These are phyloP conservation scores for Venturia carpophila DNA, from an alignment of 2,329 filamentous ascomycete genomes.

Conservation along the genomic window DNA sequence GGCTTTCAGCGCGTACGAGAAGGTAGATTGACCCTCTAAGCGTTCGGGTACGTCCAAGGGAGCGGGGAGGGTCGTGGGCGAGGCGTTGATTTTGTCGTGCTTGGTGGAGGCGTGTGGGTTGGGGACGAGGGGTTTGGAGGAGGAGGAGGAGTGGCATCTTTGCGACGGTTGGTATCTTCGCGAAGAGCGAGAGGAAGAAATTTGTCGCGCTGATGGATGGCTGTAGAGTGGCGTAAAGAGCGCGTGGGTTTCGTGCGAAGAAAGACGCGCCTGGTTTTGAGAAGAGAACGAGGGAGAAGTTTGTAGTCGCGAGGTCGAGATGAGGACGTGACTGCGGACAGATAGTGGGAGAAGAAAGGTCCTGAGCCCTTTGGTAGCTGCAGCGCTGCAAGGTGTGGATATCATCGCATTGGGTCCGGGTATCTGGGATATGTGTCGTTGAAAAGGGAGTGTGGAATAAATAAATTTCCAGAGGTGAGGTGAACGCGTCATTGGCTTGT, in stretches of 20 bases:
- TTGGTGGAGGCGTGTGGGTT: background rate
- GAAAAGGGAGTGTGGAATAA: background rate
- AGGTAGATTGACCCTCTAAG: background rate
- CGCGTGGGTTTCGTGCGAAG: too few relatives aligned
- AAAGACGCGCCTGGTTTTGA: too few relatives aligned
- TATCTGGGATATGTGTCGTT: background rate
- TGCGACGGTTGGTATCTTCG: too few relatives aligned
- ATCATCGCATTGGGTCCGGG: slow-evolving; percentile 1
- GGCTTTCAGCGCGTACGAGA: background rate
- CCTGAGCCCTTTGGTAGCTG: background rate
- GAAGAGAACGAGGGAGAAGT: too few relatives aligned
- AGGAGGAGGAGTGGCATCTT: background rate
- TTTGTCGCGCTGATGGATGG: too few relatives aligned
- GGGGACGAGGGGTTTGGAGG: background rate
- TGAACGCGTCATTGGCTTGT: background rate
- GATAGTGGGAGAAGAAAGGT: background rate
- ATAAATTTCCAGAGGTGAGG: background rate
- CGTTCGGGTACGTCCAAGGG: slow-evolving; percentile 14
- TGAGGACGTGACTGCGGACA: background rate
- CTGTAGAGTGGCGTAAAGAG: too few relatives aligned
- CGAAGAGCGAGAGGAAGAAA: too few relatives aligned
- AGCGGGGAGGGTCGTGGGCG: slow-evolving; percentile 10
- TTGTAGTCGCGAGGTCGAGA: too few relatives aligned
- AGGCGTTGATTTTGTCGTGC: slow-evolving; percentile 17
- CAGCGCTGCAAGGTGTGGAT: background rate